Percentiles rank a stretch among this genome's conserved stretches.
These are phyloP conservation scores for Flammula alnicola DNA, from an alignment of 1,284 basidiomycete genomes.

Conservation along the genomic window DNA sequence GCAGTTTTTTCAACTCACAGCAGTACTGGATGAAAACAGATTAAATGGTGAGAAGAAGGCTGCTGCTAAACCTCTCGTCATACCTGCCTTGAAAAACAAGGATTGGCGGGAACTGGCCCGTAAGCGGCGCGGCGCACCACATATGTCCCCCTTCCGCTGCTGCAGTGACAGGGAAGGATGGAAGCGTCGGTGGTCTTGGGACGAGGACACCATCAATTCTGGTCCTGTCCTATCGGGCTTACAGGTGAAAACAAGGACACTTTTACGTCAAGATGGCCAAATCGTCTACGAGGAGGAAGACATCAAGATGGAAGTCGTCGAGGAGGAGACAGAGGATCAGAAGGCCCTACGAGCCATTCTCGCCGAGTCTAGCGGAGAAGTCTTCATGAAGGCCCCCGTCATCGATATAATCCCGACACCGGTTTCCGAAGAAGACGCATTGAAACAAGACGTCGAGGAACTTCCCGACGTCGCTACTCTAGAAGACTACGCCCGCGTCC, in stretches of 20 bases:
- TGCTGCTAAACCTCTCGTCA: constrained; percentile 71
- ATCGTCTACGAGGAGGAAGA: constrained; percentile 37
- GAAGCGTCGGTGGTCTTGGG: constrained; percentile 80
- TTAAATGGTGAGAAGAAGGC: constrained; percentile 47
- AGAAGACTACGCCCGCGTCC: constrained; percentile 90
- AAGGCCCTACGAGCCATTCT: constrained; percentile 76
- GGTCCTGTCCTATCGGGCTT: constrained; percentile 70
- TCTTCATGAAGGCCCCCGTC: constrained; percentile 38
- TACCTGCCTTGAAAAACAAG: constrained; percentile 80
- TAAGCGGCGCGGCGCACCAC: constrained; percentile 50
- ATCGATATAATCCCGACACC: constrained; percentile 60
- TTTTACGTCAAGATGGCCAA: constrained; percentile 31
- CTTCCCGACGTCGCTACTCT: constrained; percentile 79
- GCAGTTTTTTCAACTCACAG: constrained; percentile 67
- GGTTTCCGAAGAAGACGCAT: constrained; percentile 78
- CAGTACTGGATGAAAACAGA: constrained; percentile 46
- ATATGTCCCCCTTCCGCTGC: constrained; percentile 72
- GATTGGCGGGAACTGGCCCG: constrained; percentile 86
- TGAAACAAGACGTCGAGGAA: constrained; percentile 77
- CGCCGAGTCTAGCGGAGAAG: constrained; percentile 48
- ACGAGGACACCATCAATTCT: constrained; percentile 71
- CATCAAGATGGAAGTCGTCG: constrained; percentile 19
- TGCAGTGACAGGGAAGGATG: constrained; percentile 70
- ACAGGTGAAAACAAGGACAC: constrained; percentile 50
- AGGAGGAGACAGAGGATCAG: constrained; percentile 69